phyloP scores from a whole-genome alignment of 139 green algal species.

The Haematococcus sp. region DNA sequence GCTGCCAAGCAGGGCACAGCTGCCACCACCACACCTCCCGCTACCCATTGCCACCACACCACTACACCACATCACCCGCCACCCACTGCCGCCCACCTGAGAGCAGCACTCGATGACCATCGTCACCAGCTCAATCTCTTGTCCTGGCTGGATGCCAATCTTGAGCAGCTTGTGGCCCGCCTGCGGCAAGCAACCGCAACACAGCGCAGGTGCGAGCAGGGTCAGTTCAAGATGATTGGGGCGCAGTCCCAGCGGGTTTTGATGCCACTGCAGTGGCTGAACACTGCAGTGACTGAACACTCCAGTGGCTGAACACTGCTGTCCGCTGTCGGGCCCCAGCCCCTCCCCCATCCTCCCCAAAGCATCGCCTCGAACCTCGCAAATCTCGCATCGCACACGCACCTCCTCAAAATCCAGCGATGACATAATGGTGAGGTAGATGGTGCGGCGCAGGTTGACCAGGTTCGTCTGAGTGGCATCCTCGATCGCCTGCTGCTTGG shows the following conservation, averaged over 20 bases:
- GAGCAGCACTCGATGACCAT: conserved; percentile 98
- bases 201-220: no score
- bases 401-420: conserved; percentile 95
- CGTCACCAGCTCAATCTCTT: conserved; percentile 85
- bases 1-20: no score
- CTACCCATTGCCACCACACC: no score
- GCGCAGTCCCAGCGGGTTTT: no score
- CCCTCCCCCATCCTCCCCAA: no score
- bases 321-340: no score
- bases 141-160: conserved; percentile 58
- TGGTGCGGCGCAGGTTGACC: conserved; percentile 96
- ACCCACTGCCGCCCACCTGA: conserved; percentile 37
- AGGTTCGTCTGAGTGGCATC: conserved; percentile 85
- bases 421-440: conserved; percentile 99
- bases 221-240: no score
- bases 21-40: not conserved
- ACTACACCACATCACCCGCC: not conserved
- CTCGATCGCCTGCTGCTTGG: conserved; percentile 30
- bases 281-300: no score
- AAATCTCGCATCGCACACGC: not conserved
- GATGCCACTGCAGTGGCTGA: no score
- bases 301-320: no score
- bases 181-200: conserved; percentile 7
- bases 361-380: no score
- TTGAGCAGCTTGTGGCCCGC: conserved; percentile 99